Base-by-base conservation (phyloP, 164 flowering plant species). In the Nymphaea thermarum region DNA sequence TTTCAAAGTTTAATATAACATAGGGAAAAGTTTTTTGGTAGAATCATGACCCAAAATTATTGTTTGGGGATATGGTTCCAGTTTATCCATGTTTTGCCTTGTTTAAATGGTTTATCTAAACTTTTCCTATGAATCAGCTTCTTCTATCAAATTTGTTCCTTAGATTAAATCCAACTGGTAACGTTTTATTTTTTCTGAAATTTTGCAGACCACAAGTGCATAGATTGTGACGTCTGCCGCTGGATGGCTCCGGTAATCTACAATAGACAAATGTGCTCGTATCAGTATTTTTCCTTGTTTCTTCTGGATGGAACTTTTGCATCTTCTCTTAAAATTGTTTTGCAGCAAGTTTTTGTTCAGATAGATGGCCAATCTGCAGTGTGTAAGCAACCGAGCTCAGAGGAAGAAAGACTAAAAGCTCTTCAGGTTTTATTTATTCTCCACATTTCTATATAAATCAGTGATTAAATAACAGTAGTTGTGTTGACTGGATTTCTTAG, bases 191-290 rank as follows among this genome's bases (percentile, higher is more conserved):
- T n/a, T 61, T 61, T 11, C 42, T 61, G 64, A 3, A 61, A 55
- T 55, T 67, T 60, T 78, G 78, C 85, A 83, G 86, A 85, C 72
- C 72, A 78, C 62, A 76, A 77, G 43, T 85, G 88, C 77, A 85
- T 83, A 69, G 88, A 83, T 71, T 85, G 88, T 73, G 88, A 83
- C 71, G 80, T 81, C 57, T 85, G 86, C 68, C 82, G 86, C 43
- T 85, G 86, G 88, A 83, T 85, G 85, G 86, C 85, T 69, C 86
- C 86, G 80, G 86, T 85, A 78, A 79, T 42, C 43, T 62, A 43
- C 5, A n/a, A 42, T 43, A 57, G 43, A 6, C n/a, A 43, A 47
- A 53, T 4, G 42, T 25, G 6, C 43, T 14, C 41, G 14, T 7
- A 42, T 55, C 41, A 60, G 59, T 7, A 11, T 25, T 10, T 43